Evolutionary conservation across 1,284 basidiomycete species (phyloP), one percentile per base, ranked within the genome.

Genomic region (Fomitiporia mediterranea): DNA sequence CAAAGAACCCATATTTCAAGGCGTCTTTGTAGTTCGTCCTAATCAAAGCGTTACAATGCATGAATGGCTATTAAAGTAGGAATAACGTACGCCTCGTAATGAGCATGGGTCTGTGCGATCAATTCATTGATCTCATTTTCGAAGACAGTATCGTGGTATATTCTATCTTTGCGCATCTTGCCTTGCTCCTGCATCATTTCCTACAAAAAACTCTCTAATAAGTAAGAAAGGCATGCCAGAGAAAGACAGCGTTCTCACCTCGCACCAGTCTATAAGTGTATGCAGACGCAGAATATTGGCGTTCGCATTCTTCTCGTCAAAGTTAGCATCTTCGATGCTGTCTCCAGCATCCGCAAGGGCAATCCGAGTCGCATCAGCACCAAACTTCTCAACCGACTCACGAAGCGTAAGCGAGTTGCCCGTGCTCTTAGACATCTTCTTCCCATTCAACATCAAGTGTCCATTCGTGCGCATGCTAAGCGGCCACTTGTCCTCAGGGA

Each of bases 371-470:
- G 96, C 93, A 69, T 96, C 93, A 23, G 94, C 91, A 53, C 93
- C 94, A 66, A 95, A 96, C 75, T 96, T 94, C 67, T 82, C 76
- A 52, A 94, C 79, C 7, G 84, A 78, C 66, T 94, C 84, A 50
- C 82, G 75, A 65, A 94, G 72, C 0, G 91, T 94, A 74, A 94
- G 72, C 40, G 83, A 89, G 69, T 94, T 94, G 13, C 93, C 97
- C 44, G 91, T 97, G 71, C 90, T 92, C 82, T 99, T 98, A 57
- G 85, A 88, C 97, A 99, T 99, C 80, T 99, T 99, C 78, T 95
- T 90, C 35, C 96, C 96, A 72, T 99, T 99, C 69, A 99, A 74
- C 90, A 96, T 91, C 74, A 99, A 73, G 69, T 99, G 97, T 0
- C 97, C 97, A 69, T 99, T 99, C 56, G 90, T 88, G 28, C 97